Conservation (phyloP, 768 basidiomycete genomes). For the Boletales sp. region DNA sequence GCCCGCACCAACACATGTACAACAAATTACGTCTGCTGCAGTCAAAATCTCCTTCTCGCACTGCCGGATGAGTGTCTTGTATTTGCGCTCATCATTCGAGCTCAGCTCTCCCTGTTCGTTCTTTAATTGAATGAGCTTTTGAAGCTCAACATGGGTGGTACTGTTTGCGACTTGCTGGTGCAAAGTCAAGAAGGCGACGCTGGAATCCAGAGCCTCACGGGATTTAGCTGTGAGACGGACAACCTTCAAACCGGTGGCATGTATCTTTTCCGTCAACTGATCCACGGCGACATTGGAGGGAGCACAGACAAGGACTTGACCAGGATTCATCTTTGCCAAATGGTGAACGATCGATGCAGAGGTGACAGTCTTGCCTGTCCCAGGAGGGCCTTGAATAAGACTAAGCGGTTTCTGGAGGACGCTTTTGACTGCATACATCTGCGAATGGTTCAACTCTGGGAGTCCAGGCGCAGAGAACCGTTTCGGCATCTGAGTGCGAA, state of each 20-base stretch:
- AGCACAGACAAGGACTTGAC: constrained; percentile 97
- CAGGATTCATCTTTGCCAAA: constrained; percentile 98
- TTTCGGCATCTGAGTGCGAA: constrained; percentile 93
- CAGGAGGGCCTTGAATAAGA: constrained; percentile 97
- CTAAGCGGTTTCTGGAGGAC: constrained; percentile 97
- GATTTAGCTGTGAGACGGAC: constrained; percentile 98
- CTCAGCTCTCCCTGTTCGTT: constrained; percentile 97
- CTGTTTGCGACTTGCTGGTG: constrained; percentile 98
- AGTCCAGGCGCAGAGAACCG: constrained; percentile 96
- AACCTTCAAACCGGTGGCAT: constrained; percentile 97
- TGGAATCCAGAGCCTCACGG: constrained; percentile 96
- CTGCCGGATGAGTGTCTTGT: constrained; percentile 90
- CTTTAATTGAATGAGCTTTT: constrained; percentile 97
- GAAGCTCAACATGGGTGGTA: constrained; percentile 92
- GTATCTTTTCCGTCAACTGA: constrained; percentile 98
- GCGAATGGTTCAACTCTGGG: constrained; percentile 97
- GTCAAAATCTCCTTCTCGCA: constrained; percentile 97
- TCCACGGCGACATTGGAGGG: constrained; percentile 99
- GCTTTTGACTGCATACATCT: constrained; percentile 99
- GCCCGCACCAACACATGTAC: constrained; percentile 96
- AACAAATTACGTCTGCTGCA: constrained; percentile 97
- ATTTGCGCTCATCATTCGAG: constrained; percentile 95
- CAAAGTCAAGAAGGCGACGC: constrained; percentile 87
- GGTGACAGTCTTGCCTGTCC: constrained; percentile 98
- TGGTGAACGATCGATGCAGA: constrained; percentile 99